phyloP scores from a whole-genome alignment of 306 rosid genomes.

The Glycine tomentella region DNA sequence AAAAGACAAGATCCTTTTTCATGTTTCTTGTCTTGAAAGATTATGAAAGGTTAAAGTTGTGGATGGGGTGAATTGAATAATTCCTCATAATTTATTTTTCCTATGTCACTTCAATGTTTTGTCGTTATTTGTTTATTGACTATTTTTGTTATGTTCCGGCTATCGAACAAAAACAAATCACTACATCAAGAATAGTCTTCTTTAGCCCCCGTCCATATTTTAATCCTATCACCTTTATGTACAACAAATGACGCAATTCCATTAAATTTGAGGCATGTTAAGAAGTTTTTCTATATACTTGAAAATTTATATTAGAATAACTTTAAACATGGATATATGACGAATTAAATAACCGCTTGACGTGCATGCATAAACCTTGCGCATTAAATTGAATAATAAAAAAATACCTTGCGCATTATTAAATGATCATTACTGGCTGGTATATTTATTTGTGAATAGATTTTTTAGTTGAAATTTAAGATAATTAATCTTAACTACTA shows the following conservation, averaged over 20 bases:
- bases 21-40: conserved; percentile 42
- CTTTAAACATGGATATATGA: background rate
- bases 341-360: background rate
- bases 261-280: background rate
- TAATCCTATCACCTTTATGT: conserved; percentile 1
- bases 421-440: too few species aligned
- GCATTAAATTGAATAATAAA: too few species aligned
- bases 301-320: background rate
- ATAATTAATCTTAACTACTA: too few species aligned
- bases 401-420: too few species aligned
- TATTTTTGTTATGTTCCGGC: background rate
- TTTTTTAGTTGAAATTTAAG: too few species aligned
- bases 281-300: background rate
- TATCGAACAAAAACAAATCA: conserved; percentile 10
- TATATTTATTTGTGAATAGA: too few species aligned
- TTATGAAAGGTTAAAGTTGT: conserved; percentile 50
- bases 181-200: background rate
- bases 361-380: background rate
- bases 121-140: conserved; percentile 22
- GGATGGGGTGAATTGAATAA: conserved; percentile 50
- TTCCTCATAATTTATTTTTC: conserved; percentile 25
- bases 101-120: conserved; percentile 40
- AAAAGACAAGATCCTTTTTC: conserved; percentile 44
- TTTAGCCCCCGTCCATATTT: background rate
- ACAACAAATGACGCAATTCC: background rate